Evolutionary conservation across 176 grass and related monocot species (phyloP).

Genomic region (Rhynchospora tenuis): DNA sequence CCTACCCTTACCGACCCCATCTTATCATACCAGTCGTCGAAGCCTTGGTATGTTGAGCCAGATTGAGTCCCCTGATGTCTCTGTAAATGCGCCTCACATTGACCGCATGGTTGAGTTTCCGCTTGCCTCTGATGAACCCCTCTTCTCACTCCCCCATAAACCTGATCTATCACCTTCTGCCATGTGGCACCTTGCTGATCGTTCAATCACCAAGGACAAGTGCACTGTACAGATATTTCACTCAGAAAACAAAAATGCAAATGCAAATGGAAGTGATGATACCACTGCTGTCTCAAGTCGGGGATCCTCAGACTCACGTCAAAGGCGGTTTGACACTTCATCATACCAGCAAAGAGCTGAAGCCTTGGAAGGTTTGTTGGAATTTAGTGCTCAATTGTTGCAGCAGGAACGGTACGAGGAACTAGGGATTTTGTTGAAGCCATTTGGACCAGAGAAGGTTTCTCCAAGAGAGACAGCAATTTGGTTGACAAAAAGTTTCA

Average conservation of each 20-base stretch:
- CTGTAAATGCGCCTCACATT: conserved; percentile 75
- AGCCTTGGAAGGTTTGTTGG: conserved; percentile 83
- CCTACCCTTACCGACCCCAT: conserved; percentile 49
- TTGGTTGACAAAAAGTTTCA: conserved; percentile 97
- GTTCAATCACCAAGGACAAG: conserved; percentile 94
- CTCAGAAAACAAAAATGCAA: conserved; percentile 40
- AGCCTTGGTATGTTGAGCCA: conserved; percentile 40
- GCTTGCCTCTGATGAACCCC: conserved; percentile 54
- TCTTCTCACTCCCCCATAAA: conserved; percentile 31
- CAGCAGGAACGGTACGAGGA: conserved; percentile 94
- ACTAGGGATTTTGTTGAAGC: conserved; percentile 69
- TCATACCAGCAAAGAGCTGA: conserved; percentile 89
- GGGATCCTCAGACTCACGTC: conserved; percentile 69
- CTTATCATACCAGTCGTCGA: conserved; percentile 24
- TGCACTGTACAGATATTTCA: conserved; percentile 66
- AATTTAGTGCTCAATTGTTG: conserved; percentile 81
- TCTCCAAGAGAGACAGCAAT: conserved; percentile 92
- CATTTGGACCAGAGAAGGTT: conserved; percentile 74
- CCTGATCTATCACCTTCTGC: conserved; percentile 40
- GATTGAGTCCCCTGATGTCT: conserved; percentile 60
- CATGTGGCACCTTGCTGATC: conserved; percentile 43
- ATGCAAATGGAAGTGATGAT: conserved; percentile 46
- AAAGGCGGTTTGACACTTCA: conserved; percentile 75
- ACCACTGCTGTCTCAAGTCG: conserved; percentile 46
- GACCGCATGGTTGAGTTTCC: conserved; percentile 91